Conservation (phyloP, 139 green algal genomes). For the Chlorella sp. region DNA sequence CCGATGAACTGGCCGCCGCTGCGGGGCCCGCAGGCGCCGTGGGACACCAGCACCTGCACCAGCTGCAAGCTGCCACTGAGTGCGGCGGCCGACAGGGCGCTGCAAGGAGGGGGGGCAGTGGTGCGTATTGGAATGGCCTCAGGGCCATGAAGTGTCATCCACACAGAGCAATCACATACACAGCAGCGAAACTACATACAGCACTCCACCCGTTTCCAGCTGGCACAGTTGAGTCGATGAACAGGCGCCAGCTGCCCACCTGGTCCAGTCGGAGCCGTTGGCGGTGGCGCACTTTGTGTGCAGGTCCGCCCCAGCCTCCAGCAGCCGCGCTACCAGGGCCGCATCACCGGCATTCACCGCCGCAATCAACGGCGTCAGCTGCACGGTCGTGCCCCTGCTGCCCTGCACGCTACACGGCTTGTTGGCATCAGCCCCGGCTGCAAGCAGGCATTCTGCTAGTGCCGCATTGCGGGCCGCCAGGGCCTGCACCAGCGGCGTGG, state of each 20-base stretch:
- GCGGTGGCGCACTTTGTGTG: not conserved
- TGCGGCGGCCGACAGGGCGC: constrained; percentile 10
- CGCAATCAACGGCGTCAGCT: constrained; percentile 18
- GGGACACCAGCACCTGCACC: constrained; percentile 1
- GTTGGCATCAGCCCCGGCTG: not conserved
- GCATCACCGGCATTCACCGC: not conserved
- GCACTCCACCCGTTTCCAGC: not conserved
- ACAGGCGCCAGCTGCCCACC: not conserved
- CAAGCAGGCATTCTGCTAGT: not conserved
- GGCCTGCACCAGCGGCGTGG: constrained; percentile 19
- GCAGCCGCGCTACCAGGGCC: not conserved
- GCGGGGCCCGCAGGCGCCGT: not conserved
- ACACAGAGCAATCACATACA: not conserved
- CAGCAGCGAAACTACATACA: not conserved
- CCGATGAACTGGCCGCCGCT: not conserved
- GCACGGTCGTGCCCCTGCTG: not conserved
- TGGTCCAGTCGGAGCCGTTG: constrained; percentile 5
- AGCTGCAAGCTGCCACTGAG: constrained; percentile 6
- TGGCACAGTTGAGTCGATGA: not conserved
- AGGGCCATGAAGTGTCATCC: not conserved
- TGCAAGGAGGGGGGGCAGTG: too few species aligned
- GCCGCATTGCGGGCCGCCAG: not conserved
- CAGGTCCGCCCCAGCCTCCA: constrained; percentile 6
- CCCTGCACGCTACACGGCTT: not conserved
- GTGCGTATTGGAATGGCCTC: too few species aligned